Evolutionary conservation across 2,329 filamentous ascomycete genomes (phyloP), one percentile per base, ranked within the genome.

Genomic region (Trichoderma semiorbis): DNA sequence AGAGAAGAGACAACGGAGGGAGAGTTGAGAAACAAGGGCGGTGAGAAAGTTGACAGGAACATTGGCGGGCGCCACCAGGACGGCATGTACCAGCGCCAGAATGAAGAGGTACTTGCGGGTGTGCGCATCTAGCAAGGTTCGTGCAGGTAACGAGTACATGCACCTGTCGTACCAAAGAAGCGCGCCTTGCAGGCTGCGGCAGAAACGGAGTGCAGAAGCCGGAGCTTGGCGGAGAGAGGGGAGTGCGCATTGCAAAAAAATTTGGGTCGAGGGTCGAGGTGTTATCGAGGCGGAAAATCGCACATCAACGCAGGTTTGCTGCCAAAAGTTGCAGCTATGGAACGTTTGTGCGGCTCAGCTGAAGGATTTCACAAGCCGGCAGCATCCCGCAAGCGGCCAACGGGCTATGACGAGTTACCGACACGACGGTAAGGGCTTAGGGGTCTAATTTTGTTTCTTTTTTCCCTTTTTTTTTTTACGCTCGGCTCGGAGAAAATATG

Each of bases 401-500:
- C 57, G 10, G 18, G 26, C 28, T 14, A 60, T 32, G 57, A 60
- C 55, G 32, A 26, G n/a, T 32, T 69, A 69, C 66, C 66, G 66
- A 24, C 66, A 57, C 26, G 66, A 36, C 28, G 66, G 66, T 69
- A 61, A 26, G 57, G 53, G 39, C 57, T 69, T 50, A 60, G 39
- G 55, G 66, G 55, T 60, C 57, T 60, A 7, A 11, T 21, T 34
- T 21, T 21, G 7, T 28, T 58, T 32, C 30, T 21, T 8, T 60
- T 32, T 58, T 3, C 26, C 55, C 4, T 26, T 58, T 58, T 57
- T 34, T 26, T 10, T 28, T 55, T 32, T 60, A 39, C 36, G 16
- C 36, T 18, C 66, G 55, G 66, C 26, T 62, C 57, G 66, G 66
- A 61, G 66, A 69, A 69, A 68, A 61, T 24, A 24, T 21, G 65